A percentile compares a stretch with the other conserved stretches of the same genome.
Conservation (phyloP, 176 grass and related monocot genomes). For the Leersia perrieri region DNA sequence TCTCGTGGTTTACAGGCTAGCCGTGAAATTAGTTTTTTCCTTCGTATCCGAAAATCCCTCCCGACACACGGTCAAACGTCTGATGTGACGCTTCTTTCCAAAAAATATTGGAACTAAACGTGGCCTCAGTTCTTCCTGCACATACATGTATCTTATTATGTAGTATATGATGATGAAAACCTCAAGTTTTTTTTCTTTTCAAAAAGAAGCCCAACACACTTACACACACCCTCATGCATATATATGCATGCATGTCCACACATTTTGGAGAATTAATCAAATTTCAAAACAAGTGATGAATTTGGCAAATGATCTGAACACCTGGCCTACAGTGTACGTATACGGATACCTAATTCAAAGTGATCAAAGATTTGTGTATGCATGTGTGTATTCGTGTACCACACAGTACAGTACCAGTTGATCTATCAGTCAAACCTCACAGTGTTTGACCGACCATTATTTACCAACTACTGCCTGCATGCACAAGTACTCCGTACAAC, state of each 20-base stretch:
- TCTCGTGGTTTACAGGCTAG: too few species aligned
- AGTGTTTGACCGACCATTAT: constrained; percentile 31
- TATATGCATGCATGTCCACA: too few species aligned
- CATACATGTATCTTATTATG: background rate
- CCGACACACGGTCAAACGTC: too few species aligned
- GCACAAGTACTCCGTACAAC: background rate
- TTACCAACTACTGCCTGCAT: background rate
- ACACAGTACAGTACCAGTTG: constrained; percentile 26
- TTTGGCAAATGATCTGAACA: too few species aligned
- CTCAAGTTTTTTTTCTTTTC: background rate
- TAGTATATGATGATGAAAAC: background rate
- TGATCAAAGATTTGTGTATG: background rate
- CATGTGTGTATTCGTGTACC: background rate
- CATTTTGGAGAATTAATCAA: too few species aligned
- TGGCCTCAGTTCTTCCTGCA: background rate
- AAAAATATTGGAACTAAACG: too few species aligned
- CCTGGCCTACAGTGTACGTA: too few species aligned
- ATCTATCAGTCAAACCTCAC: constrained; percentile 38
- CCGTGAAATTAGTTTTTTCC: too few species aligned
- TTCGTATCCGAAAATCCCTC: too few species aligned
- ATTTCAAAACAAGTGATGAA: too few species aligned
- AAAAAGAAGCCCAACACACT: background rate
- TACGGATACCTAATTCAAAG: background rate
- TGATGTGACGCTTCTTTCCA: too few species aligned
- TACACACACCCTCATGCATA: too few species aligned